A percentile compares a stretch with the other conserved stretches of the same genome.
Evolutionary conservation across 2,329 filamentous ascomycete species (phyloP).

Genomic region (Pseudogymnoascus sp.): DNA sequence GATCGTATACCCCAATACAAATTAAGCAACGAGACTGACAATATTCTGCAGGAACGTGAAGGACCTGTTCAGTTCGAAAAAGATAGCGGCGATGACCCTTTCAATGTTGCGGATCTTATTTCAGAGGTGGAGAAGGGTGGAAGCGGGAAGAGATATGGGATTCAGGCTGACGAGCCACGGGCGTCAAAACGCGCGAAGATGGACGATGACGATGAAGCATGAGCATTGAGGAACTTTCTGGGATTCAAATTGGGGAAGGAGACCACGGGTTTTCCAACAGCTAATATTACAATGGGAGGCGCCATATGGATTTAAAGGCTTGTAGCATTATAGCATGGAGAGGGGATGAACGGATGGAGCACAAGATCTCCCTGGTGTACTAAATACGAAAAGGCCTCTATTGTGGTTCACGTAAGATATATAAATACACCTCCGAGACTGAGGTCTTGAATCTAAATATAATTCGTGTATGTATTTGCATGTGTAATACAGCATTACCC

Average conservation of each 20-base stretch:
- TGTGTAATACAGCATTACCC: conserved; percentile 3
- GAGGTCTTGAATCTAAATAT: background rate
- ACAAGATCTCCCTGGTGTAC: background rate
- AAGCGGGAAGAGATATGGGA: conserved; percentile 67
- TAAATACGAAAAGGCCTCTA: background rate
- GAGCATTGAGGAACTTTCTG: background rate
- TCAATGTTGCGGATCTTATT: conserved; percentile 91
- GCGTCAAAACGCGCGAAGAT: conserved; percentile 67
- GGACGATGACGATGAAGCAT: conserved; percentile 59
- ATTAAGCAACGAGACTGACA: background rate
- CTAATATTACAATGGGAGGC: conserved; percentile 2
- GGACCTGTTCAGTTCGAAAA: conserved; percentile 97
- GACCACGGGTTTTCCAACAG: background rate
- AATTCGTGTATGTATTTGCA: conserved; percentile 1
- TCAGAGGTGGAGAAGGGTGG: conserved; percentile 61
- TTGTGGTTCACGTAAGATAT: background rate
- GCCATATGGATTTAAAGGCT: background rate
- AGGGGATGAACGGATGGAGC: background rate
- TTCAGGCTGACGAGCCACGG: conserved; percentile 56
- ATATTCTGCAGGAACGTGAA: conserved; percentile 55
- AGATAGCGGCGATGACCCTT: conserved; percentile 68
- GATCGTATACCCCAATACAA: background rate
- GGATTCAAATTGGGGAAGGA: background rate
- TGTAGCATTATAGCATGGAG: conserved; percentile 6
- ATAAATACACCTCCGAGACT: background rate